Evolutionary conservation across 768 basidiomycete genomes (phyloP).

Genomic region (Mrakia frigida): DNA sequence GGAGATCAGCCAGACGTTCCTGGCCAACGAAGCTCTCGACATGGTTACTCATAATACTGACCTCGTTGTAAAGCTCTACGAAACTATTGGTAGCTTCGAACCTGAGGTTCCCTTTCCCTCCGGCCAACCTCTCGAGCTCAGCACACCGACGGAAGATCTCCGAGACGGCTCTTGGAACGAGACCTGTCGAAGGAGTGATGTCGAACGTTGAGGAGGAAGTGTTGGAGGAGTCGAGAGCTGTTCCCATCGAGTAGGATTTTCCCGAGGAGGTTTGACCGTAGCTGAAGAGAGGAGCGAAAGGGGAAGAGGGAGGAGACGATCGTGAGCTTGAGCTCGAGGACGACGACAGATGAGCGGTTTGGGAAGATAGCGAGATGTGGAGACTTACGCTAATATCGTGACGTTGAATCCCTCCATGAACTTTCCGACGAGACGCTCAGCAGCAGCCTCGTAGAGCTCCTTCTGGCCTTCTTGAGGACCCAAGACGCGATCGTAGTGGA

Average conservation of each 20-base stretch:
- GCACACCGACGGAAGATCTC: slow-evolving; percentile 75
- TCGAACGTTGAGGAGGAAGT: slow-evolving; percentile 14
- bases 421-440: slow-evolving; percentile 67
- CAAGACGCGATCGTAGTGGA: slow-evolving; percentile 92
- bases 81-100: slow-evolving; percentile 50
- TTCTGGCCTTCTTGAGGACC: slow-evolving; percentile 77
- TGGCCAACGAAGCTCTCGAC: background rate
- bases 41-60: slow-evolving; percentile 1
- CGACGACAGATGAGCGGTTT: too few relatives aligned
- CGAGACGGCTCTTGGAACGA: slow-evolving; percentile 88
- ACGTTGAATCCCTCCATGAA: slow-evolving; percentile 95
- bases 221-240: slow-evolving; percentile 47
- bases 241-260: slow-evolving; percentile 98
- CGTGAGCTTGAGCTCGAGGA: background rate
- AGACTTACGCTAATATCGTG: slow-evolving; percentile 76
- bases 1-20: background rate
- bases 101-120: slow-evolving; percentile 63
- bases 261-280: slow-evolving; percentile 94
- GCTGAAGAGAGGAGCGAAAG: slow-evolving; percentile 27
- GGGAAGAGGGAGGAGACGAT: background rate
- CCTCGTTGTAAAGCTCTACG: slow-evolving; percentile 95
- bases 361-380: background rate
- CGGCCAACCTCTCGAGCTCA: slow-evolving; percentile 62
- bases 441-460: slow-evolving; percentile 76
- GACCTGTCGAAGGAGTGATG: slow-evolving; percentile 51